Evolutionary conservation across 345 rosid genomes (phyloP).

Genomic region (Eucalyptus pauciflora): DNA sequence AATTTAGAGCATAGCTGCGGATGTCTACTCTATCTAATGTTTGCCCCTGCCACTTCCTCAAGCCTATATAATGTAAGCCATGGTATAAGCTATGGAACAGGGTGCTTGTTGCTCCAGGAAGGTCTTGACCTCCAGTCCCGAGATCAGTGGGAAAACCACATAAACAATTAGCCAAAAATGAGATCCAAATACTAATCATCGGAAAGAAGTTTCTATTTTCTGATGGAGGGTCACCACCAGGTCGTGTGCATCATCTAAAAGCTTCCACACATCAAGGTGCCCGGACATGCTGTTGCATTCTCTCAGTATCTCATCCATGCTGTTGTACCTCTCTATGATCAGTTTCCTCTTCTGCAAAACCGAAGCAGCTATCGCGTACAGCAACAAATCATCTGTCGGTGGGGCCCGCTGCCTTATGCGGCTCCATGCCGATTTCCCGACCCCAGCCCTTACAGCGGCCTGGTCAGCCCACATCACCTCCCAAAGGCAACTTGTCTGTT

Average conservation of each 20-base stretch:
- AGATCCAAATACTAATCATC: not conserved
- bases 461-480: conserved; percentile 99
- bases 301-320: conserved; percentile 89
- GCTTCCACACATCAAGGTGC: conserved; percentile 95
- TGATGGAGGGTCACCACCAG: conserved; percentile 77
- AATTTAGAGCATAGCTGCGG: not conserved
- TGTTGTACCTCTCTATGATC: conserved; percentile 75
- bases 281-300: conserved; percentile 94
- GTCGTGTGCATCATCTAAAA: conserved; percentile 81
- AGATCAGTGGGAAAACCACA: not conserved
- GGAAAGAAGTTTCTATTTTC: conserved; percentile 45
- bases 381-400: conserved; percentile 81
- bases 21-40: not conserved
- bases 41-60: not conserved
- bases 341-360: conserved; percentile 86
- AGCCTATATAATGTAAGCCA: not conserved
- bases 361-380: conserved; percentile 82
- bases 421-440: conserved; percentile 86
- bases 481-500: conserved; percentile 85
- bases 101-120: not conserved
- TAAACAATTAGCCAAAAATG: not conserved
- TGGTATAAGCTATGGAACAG: not conserved
- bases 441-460: conserved; percentile 81
- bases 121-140: not conserved
- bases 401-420: conserved; percentile 73